These are phyloP conservation scores for Ceratonia siliqua DNA, from an alignment of 306 rosid genomes.

Conservation along the genomic window DNA sequence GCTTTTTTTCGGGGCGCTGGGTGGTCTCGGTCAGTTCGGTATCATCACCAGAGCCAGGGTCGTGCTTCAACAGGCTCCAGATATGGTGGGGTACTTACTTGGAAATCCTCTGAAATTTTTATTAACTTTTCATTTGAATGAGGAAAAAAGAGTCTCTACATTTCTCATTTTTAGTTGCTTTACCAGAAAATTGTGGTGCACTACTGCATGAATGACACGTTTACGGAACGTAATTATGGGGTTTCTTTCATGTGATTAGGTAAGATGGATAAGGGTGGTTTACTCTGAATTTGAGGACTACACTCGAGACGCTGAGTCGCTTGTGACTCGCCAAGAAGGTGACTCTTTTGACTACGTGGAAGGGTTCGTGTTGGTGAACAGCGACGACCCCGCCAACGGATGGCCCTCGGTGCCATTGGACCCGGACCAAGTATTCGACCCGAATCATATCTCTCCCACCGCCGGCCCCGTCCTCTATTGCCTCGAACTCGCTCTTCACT, in stretches of 20 bases:
- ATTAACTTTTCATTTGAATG: too few species aligned
- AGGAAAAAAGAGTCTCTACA: neutral
- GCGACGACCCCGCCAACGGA: conserved; percentile 67
- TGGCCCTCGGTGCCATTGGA: conserved; percentile 68
- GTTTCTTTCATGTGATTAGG: conserved; percentile 46
- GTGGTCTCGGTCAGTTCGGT: conserved; percentile 96
- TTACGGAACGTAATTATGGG: conserved; percentile 20
- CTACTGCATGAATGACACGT: conserved; percentile 35
- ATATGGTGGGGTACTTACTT: conserved; percentile 53
- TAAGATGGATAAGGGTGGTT: conserved; percentile 89
- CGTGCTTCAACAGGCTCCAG: conserved; percentile 73
- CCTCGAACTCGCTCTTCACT: conserved; percentile 80
- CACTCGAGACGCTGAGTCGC: conserved; percentile 73
- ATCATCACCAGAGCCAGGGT: conserved; percentile 81
- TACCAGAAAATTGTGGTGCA: neutral
- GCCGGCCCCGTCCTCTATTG: conserved; percentile 86
- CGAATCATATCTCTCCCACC: conserved; percentile 41
- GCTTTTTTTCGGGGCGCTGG: conserved; percentile 69
- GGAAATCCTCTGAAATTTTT: neutral
- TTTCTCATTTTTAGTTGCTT: neutral
- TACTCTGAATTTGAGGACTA: conserved; percentile 72
- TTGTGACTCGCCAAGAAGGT: conserved; percentile 61
- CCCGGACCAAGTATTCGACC: conserved; percentile 51
- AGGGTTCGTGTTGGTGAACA: conserved; percentile 83
- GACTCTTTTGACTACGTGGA: conserved; percentile 92